These are phyloP conservation scores for Keqinozyma sinolaborantium DNA, from an alignment of 1,139 yeast genomes.

Conservation along the genomic window DNA sequence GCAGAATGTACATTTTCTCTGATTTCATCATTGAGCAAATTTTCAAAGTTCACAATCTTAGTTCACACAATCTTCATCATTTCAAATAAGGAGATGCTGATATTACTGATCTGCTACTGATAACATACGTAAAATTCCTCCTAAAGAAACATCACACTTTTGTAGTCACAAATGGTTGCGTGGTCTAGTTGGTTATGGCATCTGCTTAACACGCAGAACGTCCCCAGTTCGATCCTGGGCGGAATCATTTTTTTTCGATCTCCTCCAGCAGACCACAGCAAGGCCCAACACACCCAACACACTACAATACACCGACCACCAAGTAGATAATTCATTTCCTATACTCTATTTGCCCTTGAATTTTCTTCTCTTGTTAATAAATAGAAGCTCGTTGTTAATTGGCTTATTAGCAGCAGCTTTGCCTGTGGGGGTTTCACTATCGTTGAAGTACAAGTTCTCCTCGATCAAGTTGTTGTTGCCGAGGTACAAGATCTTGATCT, in stretches of 20 bases:
- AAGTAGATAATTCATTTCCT: no score
- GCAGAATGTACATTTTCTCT: no score
- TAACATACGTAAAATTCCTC: no score
- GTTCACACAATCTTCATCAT: no score
- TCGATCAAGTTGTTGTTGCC: constrained; percentile 56
- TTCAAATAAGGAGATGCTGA: no score
- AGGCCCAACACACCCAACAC: no score
- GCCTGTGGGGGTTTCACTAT: constrained; percentile 9
- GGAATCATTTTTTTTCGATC: constrained; percentile 56
- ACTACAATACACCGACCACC: no score
- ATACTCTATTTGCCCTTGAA: constrained; percentile 13
- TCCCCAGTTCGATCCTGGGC: constrained; percentile 99
- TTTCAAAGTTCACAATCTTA: no score
- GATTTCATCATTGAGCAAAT: no score
- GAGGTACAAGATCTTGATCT: constrained; percentile 66
- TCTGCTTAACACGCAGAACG: constrained; percentile 99
- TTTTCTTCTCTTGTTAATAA: constrained; percentile 48
- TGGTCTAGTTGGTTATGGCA: constrained; percentile 99
- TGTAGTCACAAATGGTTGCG: constrained; percentile 22
- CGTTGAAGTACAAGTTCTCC: constrained; percentile 38
- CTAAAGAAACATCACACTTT: no score
- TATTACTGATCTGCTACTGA: no score
- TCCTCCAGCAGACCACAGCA: background rate
- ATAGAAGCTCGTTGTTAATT: constrained; percentile 35
- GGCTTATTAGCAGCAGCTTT: constrained; percentile 13